These are phyloP conservation scores for Vitis labrusca DNA, from an alignment of 164 flowering plant genomes.

Conservation along the genomic window DNA sequence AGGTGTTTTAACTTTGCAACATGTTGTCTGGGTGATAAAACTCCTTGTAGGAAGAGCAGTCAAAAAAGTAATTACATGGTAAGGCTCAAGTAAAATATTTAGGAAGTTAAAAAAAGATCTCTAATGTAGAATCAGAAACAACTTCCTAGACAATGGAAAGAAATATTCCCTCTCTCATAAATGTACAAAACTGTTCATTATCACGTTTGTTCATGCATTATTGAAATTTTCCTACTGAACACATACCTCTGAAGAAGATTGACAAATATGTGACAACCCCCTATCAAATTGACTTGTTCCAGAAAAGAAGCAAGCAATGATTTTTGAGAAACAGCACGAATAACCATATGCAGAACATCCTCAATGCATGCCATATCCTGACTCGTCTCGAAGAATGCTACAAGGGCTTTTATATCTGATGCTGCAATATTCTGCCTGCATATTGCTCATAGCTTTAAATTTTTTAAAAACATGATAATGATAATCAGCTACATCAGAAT, in stretches of 20 bases:
- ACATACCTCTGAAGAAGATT: slow-evolving; percentile 89
- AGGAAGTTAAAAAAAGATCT: background rate
- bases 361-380: slow-evolving; percentile 92
- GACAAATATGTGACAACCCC: slow-evolving; percentile 88
- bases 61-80: background rate
- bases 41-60: background rate
- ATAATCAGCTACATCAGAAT: background rate
- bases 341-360: slow-evolving; percentile 92
- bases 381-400: slow-evolving; percentile 87
- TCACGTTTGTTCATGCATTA: background rate
- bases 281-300: slow-evolving; percentile 82
- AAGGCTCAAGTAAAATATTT: background rate
- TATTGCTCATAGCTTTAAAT: background rate
- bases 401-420: slow-evolving; percentile 76
- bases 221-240: slow-evolving; percentile 7
- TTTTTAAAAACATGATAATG: background rate
- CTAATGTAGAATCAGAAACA: too few species aligned
- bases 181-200: too few species aligned
- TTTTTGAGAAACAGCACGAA: slow-evolving; percentile 85
- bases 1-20: too few species aligned
- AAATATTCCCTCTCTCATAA: too few species aligned
- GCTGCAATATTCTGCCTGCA: slow-evolving; percentile 79
- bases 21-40: too few species aligned
- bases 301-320: slow-evolving; percentile 73
- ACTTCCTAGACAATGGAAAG: too few species aligned